Conservation (phyloP, 495 filamentous ascomycete species). For the Penicillium egyptiacum region DNA sequence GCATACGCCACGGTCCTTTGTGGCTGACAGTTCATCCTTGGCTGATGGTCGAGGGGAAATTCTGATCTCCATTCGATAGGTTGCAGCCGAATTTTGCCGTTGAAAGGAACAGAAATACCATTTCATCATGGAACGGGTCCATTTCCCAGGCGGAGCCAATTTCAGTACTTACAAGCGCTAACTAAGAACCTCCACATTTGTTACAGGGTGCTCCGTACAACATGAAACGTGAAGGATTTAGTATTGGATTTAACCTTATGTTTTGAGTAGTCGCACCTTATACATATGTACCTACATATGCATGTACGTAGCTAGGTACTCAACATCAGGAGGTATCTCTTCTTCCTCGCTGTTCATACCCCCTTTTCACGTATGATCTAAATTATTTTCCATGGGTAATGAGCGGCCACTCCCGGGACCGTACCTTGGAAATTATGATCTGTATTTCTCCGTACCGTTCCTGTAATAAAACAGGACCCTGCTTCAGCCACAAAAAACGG, state of each 20-base stretch:
- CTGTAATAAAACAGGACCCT: background rate
- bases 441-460: background rate
- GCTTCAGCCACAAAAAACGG: background rate
- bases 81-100: conserved; percentile 1
- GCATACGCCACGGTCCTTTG: conserved; percentile 2
- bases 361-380: background rate
- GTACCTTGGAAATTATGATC: background rate
- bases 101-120: background rate
- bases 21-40: conserved; percentile 4
- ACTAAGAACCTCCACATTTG: background rate
- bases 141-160: conserved; percentile 9
- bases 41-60: conserved; percentile 3
- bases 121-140: background rate
- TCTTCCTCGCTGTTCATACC: background rate
- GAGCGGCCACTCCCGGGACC: conserved; percentile 18
- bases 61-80: conserved; percentile 1
- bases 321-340: background rate
- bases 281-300: no score
- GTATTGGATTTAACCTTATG: background rate
- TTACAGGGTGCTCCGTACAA: background rate
- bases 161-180: background rate
- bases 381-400: conserved; percentile 14
- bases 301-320: no score
- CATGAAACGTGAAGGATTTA: background rate
- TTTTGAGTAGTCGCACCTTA: background rate